These are phyloP conservation scores for Talaromyces liani DNA, from an alignment of 495 filamentous ascomycete species.

Conservation along the genomic window DNA sequence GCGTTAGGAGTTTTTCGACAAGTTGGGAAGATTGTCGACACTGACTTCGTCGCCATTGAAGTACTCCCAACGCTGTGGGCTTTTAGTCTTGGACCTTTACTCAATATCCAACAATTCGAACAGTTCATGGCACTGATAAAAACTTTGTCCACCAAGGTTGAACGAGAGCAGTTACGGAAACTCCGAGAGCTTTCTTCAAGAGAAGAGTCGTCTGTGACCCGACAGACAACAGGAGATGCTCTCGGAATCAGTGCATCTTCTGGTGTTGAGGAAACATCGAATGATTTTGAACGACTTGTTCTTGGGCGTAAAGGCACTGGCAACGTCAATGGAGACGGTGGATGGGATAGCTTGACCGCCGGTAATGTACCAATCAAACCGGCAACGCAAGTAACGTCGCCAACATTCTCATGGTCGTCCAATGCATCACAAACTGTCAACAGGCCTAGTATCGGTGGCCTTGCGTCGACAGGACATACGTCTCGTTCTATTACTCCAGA, in stretches of 20 bases:
- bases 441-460: slow-evolving; percentile 13
- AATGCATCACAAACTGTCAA: slow-evolving; percentile 16
- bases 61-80: slow-evolving; percentile 83
- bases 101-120: slow-evolving; percentile 82
- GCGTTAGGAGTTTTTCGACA: slow-evolving; percentile 76
- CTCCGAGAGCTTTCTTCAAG: slow-evolving; percentile 69
- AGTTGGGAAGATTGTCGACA: slow-evolving; percentile 73
- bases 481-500: slow-evolving; percentile 47
- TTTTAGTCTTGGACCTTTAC: slow-evolving; percentile 83
- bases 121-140: slow-evolving; percentile 83
- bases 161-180: slow-evolving; percentile 81
- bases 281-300: slow-evolving; percentile 82
- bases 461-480: slow-evolving; percentile 14
- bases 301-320: slow-evolving; percentile 47
- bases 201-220: slow-evolving; percentile 30
- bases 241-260: slow-evolving; percentile 17
- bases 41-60: slow-evolving; percentile 91
- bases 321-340: slow-evolving; percentile 24
- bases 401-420: slow-evolving; percentile 43
- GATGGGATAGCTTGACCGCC: slow-evolving; percentile 29
- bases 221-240: slow-evolving; percentile 22
- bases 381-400: slow-evolving; percentile 20
- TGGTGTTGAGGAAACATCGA: slow-evolving; percentile 39
- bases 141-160: slow-evolving; percentile 66
- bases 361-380: slow-evolving; percentile 20